These are phyloP conservation scores for Cadophora sp. DNA, from an alignment of 2,329 filamentous ascomycete species.

Conservation along the genomic window DNA sequence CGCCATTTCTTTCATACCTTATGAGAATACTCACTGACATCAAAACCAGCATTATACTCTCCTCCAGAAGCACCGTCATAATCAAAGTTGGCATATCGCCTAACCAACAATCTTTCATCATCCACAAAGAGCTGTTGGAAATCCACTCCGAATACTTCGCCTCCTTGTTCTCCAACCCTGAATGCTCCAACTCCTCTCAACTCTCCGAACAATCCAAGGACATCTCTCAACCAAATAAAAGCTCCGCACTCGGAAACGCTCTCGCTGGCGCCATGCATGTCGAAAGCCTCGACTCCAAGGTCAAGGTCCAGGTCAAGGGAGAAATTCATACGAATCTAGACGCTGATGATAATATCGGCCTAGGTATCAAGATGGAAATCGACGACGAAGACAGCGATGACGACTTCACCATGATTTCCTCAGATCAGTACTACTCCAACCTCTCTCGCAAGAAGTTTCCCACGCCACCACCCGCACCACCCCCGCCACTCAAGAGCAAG, in stretches of 20 bases:
- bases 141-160: constrained; percentile 11
- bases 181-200: neutral
- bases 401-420: constrained; percentile 2
- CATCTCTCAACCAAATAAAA: neutral
- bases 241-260: neutral
- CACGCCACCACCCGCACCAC: neutral
- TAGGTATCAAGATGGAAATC: neutral
- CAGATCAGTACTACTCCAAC: constrained; percentile 5
- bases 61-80: neutral
- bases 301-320: no score
- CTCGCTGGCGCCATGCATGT: neutral
- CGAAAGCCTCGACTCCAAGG: neutral
- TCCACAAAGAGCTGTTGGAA: constrained; percentile 11
- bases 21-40: neutral
- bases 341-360: no score
- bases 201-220: neutral
- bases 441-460: neutral
- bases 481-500: no score
- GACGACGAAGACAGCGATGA: neutral
- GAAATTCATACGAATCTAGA: neutral
- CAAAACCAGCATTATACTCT: neutral
- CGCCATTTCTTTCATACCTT: no score
- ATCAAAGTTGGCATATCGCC: neutral
- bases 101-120: no score
- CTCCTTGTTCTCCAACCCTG: neutral